Evolutionary conservation across 768 basidiomycete genomes (phyloP).

Genomic region (Hypholoma sublateritium): DNA sequence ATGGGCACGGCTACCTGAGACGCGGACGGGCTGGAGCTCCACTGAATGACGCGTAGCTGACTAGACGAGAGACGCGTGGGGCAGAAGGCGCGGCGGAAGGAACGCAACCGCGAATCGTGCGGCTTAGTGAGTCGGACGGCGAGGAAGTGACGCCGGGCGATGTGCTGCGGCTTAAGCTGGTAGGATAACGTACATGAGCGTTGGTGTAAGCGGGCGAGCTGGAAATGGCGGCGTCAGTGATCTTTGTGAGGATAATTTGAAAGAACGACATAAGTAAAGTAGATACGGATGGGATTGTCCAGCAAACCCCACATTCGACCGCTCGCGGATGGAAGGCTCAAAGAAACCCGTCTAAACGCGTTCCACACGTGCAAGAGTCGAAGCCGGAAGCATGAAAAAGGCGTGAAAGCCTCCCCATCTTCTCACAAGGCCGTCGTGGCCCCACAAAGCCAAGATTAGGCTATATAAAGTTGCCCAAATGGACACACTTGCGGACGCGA

Average conservation of each 20-base stretch:
- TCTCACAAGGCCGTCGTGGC: neutral
- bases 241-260: slow-evolving; percentile 5
- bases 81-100: slow-evolving; percentile 43
- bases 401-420: neutral
- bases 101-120: slow-evolving; percentile 48
- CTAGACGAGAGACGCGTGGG: slow-evolving; percentile 47
- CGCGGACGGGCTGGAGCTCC: slow-evolving; percentile 8
- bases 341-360: neutral
- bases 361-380: neutral
- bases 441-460: neutral
- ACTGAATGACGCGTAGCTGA: slow-evolving; percentile 47
- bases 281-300: neutral
- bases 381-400: neutral
- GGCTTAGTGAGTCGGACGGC: slow-evolving; percentile 50
- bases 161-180: neutral
- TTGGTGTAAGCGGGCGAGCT: neutral
- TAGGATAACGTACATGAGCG: neutral
- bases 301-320: neutral
- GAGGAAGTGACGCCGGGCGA: slow-evolving; percentile 25
- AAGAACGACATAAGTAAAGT: slow-evolving; percentile 10
- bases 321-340: neutral
- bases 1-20: neutral
- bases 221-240: neutral
- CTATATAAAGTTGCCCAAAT: neutral
- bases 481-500: no score